Percentiles rank a stretch among this genome's conserved stretches.
Evolutionary conservation across 2,329 filamentous ascomycete genomes (phyloP).

Genomic region (Apiospora arundinis): DNA sequence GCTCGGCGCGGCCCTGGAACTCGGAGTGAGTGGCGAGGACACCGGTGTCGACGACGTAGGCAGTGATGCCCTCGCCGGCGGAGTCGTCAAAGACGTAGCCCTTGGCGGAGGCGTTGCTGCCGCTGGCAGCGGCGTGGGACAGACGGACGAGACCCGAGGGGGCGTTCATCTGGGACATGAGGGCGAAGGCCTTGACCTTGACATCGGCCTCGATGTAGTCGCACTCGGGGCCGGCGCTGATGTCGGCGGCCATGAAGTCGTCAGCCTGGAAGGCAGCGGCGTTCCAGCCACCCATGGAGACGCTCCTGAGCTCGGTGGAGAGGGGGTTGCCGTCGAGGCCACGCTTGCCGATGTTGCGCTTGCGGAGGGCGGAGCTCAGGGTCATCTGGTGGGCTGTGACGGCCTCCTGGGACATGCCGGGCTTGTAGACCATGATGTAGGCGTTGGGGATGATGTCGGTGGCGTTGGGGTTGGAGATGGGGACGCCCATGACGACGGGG

Average conservation of each 20-base stretch:
- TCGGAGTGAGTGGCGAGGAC: conserved; percentile 62
- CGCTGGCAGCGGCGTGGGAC: conserved; percentile 46
- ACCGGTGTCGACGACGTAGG: conserved; percentile 71
- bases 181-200: conserved; percentile 49
- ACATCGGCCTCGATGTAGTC: conserved; percentile 62
- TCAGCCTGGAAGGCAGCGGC: conserved; percentile 61
- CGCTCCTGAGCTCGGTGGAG: conserved; percentile 53
- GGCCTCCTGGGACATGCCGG: conserved; percentile 51
- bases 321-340: conserved; percentile 53
- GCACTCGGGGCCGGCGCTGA: conserved; percentile 56
- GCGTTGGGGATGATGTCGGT: conserved; percentile 58
- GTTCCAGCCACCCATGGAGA: conserved; percentile 57
- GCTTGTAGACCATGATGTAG: conserved; percentile 72
- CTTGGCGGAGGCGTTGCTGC: conserved; percentile 34
- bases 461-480: conserved; percentile 57
- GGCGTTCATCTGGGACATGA: conserved; percentile 59
- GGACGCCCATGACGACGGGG: conserved; percentile 45
- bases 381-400: conserved; percentile 57
- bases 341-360: conserved; percentile 63
- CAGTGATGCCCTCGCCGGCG: conserved; percentile 62
- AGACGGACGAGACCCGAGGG: conserved; percentile 60
- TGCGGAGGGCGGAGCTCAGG: conserved; percentile 57
- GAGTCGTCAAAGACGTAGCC: conserved; percentile 60
- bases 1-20: conserved; percentile 61
- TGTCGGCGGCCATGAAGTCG: conserved; percentile 54